Percentiles rank a stretch among this genome's conserved stretches.
phyloP scores from a whole-genome alignment of 1,284 basidiomycete genomes.

The Gymnopus androsaceus region DNA sequence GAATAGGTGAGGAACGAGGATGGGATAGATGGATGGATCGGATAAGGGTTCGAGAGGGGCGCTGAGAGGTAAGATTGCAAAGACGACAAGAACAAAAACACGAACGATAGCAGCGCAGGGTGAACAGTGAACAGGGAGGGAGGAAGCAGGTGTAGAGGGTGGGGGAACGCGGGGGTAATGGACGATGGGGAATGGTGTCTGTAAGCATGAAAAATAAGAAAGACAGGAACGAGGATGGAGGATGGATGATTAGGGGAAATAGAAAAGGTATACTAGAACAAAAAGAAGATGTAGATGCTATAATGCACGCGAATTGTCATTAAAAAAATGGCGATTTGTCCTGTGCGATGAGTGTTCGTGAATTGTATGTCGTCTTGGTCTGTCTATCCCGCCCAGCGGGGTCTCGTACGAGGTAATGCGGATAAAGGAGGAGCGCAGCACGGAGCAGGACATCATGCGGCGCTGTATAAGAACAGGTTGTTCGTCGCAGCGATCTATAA shows the following conservation, averaged over 20 bases:
- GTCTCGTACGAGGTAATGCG: slow-evolving; percentile 22
- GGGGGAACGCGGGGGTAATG: slow-evolving; percentile 15
- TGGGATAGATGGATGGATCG: not conserved
- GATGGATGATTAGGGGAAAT: slow-evolving; percentile 8
- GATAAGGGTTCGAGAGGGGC: not conserved
- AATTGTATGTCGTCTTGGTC: slow-evolving; percentile 26
- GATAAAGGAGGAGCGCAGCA: slow-evolving; percentile 16
- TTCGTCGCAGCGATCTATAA: slow-evolving; percentile 89
- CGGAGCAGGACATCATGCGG: slow-evolving; percentile 53
- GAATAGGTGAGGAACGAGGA: too few species aligned
- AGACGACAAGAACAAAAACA: slow-evolving; percentile 20
- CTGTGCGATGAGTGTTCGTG: slow-evolving; percentile 24
- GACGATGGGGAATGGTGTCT: slow-evolving; percentile 19
- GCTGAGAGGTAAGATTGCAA: slow-evolving; percentile 7
- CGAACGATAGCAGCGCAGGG: slow-evolving; percentile 18
- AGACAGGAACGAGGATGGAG: not conserved
- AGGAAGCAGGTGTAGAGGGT: slow-evolving; percentile 15
- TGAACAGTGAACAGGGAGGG: not conserved
- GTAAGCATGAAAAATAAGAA: slow-evolving; percentile 15
- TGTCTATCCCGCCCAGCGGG: slow-evolving; percentile 26
- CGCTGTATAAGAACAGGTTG: slow-evolving; percentile 88
- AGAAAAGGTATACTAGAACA: slow-evolving; percentile 9
- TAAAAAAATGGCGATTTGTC: slow-evolving; percentile 6
- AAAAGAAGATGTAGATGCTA: slow-evolving; percentile 3
- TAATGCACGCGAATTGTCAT: slow-evolving; percentile 9